These are phyloP conservation scores for Sclerotinia sclerotiorum DNA, from an alignment of 2,329 filamentous ascomycete species.

Conservation along the genomic window DNA sequence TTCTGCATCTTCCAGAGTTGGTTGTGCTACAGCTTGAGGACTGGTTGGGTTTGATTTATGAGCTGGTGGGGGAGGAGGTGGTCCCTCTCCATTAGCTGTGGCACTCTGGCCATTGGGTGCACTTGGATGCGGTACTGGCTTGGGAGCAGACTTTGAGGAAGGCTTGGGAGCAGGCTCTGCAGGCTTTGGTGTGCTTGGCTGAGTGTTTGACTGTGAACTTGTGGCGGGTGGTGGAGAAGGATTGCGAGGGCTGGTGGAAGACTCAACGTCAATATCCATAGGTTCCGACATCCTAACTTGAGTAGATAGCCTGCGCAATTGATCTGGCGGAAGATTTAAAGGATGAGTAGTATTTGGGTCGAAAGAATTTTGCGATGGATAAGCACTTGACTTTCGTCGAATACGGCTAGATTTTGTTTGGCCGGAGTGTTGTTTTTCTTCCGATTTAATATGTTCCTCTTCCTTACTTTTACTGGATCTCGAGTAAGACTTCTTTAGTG, in stretches of 20 bases:
- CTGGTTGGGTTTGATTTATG: slow-evolving; percentile 65
- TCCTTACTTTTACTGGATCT: slow-evolving; percentile 36
- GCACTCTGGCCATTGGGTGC: slow-evolving; percentile 43
- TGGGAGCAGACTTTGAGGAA: slow-evolving; percentile 11
- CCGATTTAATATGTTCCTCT: slow-evolving; percentile 34
- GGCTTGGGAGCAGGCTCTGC: slow-evolving; percentile 45
- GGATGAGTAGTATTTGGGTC: slow-evolving; percentile 73
- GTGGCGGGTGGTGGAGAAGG: slow-evolving; percentile 55
- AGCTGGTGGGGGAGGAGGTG: slow-evolving; percentile 67
- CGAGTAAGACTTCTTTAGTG: slow-evolving; percentile 38
- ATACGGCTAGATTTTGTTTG: slow-evolving; percentile 38
- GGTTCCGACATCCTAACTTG: slow-evolving; percentile 59
- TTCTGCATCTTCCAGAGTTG: slow-evolving; percentile 71
- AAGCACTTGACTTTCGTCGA: slow-evolving; percentile 34
- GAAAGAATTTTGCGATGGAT: slow-evolving; percentile 45
- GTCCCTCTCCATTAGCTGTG: slow-evolving; percentile 34
- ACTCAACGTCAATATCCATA: slow-evolving; percentile 73
- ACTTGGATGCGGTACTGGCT: slow-evolving; percentile 44
- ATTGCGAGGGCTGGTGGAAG: slow-evolving; percentile 45
- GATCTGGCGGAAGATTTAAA: slow-evolving; percentile 85
- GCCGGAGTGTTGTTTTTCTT: slow-evolving; percentile 28
- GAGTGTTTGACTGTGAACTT: slow-evolving; percentile 28
- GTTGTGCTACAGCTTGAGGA: slow-evolving; percentile 49
- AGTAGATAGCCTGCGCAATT: slow-evolving; percentile 73
- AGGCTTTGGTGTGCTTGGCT: slow-evolving; percentile 33